A percentile compares a stretch with the other conserved stretches of the same genome.
Evolutionary conservation across 805 yeast genomes (phyloP).

Genomic region (Saccharomyces jurei): DNA sequence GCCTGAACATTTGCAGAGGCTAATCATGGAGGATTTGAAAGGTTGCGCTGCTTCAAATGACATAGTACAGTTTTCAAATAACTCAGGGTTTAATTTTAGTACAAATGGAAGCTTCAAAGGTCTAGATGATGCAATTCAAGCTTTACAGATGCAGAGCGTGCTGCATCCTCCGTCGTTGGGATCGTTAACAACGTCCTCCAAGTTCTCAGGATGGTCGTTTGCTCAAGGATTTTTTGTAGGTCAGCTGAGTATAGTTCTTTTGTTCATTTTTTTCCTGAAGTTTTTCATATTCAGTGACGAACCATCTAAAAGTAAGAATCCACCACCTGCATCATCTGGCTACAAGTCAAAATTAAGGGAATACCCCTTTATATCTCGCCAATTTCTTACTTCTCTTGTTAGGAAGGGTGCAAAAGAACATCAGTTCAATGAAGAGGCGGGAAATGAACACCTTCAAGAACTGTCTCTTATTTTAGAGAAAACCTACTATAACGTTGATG

Average conservation of each 20-base stretch:
- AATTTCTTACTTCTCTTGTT: constrained; percentile 19
- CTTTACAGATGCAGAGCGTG: neutral
- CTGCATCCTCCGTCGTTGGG: neutral
- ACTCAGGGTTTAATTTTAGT: neutral
- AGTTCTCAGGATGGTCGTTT: constrained; percentile 45
- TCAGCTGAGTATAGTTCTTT: constrained; percentile 60
- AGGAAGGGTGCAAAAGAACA: constrained; percentile 27
- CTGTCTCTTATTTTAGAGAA: constrained; percentile 57
- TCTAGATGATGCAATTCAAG: neutral
- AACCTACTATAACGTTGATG: constrained; percentile 83
- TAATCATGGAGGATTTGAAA: constrained; percentile 19
- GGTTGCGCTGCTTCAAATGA: constrained; percentile 1
- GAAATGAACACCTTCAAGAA: constrained; percentile 9
- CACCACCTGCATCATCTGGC: constrained; percentile 6
- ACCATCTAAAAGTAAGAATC: constrained; percentile 33
- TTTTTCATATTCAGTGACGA: constrained; percentile 72
- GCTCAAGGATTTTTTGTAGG: constrained; percentile 71
- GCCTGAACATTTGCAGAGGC: constrained; percentile 31
- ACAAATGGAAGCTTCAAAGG: constrained; percentile 11
- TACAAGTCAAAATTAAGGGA: neutral
- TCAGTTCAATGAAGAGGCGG: constrained; percentile 16
- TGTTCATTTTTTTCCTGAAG: constrained; percentile 56
- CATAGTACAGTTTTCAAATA: neutral
- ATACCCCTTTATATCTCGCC: constrained; percentile 1
- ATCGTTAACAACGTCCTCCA: neutral